These are phyloP conservation scores for Mycena olivaceomarginata DNA, from an alignment of 768 basidiomycete species.

Conservation along the genomic window DNA sequence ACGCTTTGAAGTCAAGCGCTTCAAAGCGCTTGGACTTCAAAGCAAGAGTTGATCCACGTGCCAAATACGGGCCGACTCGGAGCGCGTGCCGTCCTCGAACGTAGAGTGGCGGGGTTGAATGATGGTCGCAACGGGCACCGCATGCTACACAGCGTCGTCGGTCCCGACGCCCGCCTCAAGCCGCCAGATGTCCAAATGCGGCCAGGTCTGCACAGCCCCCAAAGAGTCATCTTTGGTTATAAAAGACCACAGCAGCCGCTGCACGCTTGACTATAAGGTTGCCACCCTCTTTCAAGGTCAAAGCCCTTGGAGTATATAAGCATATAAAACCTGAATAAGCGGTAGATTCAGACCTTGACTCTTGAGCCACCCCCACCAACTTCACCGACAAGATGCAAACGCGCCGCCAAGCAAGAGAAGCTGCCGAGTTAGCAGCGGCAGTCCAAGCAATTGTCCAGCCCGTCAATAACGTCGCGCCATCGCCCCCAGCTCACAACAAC, in stretches of 20 bases:
- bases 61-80: not conserved
- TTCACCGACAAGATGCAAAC: slow-evolving; percentile 38
- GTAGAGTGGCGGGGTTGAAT: not conserved
- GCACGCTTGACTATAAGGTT: slow-evolving; percentile 25
- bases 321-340: slow-evolving; percentile 23
- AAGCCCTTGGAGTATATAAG: slow-evolving; percentile 38
- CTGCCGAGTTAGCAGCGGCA: slow-evolving; percentile 27
- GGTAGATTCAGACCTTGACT: slow-evolving; percentile 17
- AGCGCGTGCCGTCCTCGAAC: not conserved
- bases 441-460: slow-evolving; percentile 20
- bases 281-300: slow-evolving; percentile 35
- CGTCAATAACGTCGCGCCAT: not conserved
- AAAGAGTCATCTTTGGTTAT: slow-evolving; percentile 30
- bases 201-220: slow-evolving; percentile 32
- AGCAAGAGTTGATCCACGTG: too few relatives aligned
- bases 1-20: not conserved
- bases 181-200: slow-evolving; percentile 31
- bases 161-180: slow-evolving; percentile 27
- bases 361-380: slow-evolving; percentile 22
- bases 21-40: not conserved
- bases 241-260: slow-evolving; percentile 14
- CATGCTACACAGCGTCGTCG: slow-evolving; percentile 19
- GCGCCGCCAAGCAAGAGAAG: slow-evolving; percentile 27
- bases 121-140: not conserved
- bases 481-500: not conserved